These are phyloP conservation scores for Sphaerobolus stellatus DNA, from an alignment of 1,284 basidiomycete genomes.

Conservation along the genomic window DNA sequence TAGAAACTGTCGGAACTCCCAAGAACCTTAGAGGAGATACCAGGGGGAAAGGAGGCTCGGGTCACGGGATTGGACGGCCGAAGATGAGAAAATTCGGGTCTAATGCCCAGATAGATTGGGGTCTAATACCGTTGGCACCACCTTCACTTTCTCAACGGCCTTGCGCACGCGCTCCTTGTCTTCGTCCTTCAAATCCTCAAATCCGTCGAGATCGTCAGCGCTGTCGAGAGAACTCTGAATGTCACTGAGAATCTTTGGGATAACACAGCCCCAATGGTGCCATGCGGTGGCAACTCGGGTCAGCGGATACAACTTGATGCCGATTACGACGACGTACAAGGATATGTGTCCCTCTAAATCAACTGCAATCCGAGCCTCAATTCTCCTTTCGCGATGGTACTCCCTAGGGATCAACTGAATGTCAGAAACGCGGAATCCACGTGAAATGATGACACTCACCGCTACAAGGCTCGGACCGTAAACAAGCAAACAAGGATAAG, in stretches of 20 bases:
- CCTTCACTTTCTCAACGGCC: conserved; percentile 72
- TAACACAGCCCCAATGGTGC: conserved; percentile 85
- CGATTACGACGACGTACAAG: conserved; percentile 51
- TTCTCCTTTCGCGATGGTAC: conserved; percentile 68
- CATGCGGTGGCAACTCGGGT: conserved; percentile 61
- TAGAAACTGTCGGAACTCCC: no score
- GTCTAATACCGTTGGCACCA: no score
- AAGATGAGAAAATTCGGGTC: no score
- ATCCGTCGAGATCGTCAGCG: conserved; percentile 70
- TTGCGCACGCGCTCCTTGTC: conserved; percentile 65
- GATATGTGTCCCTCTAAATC: conserved; percentile 70
- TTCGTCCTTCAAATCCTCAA: conserved; percentile 60
- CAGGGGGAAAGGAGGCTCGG: no score
- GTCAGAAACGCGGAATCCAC: conserved; percentile 19
- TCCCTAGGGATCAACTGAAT: conserved; percentile 47
- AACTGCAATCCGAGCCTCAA: conserved; percentile 74
- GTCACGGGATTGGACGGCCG: no score
- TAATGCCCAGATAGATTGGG: no score
- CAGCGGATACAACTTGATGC: no score
- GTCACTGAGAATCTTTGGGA: conserved; percentile 67
- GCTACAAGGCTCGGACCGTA: conserved; percentile 78
- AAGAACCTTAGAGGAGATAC: no score
- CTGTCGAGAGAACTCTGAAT: conserved; percentile 63
- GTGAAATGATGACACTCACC: conserved; percentile 37
- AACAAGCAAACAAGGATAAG: conserved; percentile 6